Evolutionary conservation across 768 basidiomycete genomes (phyloP), one percentile per base, ranked within the genome.

Genomic region (Lactifluus hygrophoroides): DNA sequence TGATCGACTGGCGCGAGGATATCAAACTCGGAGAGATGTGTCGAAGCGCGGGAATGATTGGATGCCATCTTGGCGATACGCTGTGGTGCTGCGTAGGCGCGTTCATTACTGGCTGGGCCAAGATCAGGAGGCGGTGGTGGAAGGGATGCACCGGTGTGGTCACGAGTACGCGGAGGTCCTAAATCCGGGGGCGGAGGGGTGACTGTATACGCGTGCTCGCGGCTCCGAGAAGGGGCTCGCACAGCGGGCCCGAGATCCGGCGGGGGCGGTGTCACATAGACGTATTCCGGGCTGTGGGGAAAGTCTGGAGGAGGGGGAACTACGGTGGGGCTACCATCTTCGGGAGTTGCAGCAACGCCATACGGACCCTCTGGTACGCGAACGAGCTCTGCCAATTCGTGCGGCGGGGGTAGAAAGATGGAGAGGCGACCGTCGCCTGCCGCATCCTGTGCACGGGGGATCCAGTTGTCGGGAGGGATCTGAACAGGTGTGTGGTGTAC

Each of bases 21-120:
- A 43, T 63, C 63, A 40, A 58, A 64, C 54, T 64, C 63, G 25
- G 63, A 64, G 17, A 64, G 45, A 28, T 53, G 56, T 6, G 63
- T 64, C 49, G 63, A 64, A 16, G 51, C 61, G 2, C 53, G 61
- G 25, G 63, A 64, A 25, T 58, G 23, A 16, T 56, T 62, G 27
- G 57, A 49, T 16, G 44, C 21, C 9, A 51, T 44, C 51, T 64
- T 51, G 16, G 58, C 30, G 14, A 61, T 38, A 23, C 43, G 53
- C 27, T 56, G 60, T 7, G 60, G 54, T 8, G 21, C 43, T 30
- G 57, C 21, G 38, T 35, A 40, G 28, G 48, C 2, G 13, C 45
- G 46, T 32, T 30, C 46, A n/a, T 28, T 28, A 19, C 13, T 45
- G 32, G 48, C 25, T n/a, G 52, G 48, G 30, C 19, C 48, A 21